Evolutionary conservation across 2,329 filamentous ascomycete species (phyloP).

Genomic region (Ophiostoma himal-ulmi): DNA sequence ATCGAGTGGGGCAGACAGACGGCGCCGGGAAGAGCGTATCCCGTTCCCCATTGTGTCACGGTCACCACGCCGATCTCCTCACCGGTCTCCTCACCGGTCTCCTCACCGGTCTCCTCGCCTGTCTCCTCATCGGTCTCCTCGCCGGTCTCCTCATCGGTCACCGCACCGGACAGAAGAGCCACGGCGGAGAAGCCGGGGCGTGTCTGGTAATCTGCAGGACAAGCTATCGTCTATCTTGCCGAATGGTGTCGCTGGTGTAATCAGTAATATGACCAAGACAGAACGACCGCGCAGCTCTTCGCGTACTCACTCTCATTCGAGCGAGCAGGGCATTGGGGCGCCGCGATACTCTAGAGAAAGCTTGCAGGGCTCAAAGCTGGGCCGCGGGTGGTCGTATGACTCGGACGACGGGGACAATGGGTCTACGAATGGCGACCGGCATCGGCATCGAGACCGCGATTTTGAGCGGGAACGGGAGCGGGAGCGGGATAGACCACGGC

Average conservation of each 20-base stretch:
- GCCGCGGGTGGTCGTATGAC: slow-evolving; percentile 40
- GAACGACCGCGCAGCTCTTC: slow-evolving; percentile 31
- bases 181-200: slow-evolving; percentile 35
- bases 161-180: slow-evolving; percentile 33
- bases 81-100: no score
- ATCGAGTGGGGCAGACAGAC: slow-evolving; percentile 22
- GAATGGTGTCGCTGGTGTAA: slow-evolving; percentile 27
- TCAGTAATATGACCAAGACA: slow-evolving; percentile 27
- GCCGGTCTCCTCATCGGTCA: slow-evolving; percentile 19
- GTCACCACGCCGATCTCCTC: neutral
- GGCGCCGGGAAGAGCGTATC: slow-evolving; percentile 20
- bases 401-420: slow-evolving; percentile 28
- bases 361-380: slow-evolving; percentile 38
- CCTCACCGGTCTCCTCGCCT: no score
- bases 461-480: slow-evolving; percentile 24
- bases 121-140: slow-evolving; percentile 1
- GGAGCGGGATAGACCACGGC: slow-evolving; percentile 29
- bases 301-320: slow-evolving; percentile 20
- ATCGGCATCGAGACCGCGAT: slow-evolving; percentile 30
- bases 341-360: slow-evolving; percentile 39
- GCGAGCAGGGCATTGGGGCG: slow-evolving; percentile 12
- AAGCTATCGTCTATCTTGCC: slow-evolving; percentile 42
- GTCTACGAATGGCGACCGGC: slow-evolving; percentile 7
- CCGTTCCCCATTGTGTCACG: neutral
- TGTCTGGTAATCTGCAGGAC: slow-evolving; percentile 38